A percentile compares a stretch with the other conserved stretches of the same genome.
These are phyloP conservation scores for Candida boidinii DNA, from an alignment of 805 yeast species.

Conservation along the genomic window DNA sequence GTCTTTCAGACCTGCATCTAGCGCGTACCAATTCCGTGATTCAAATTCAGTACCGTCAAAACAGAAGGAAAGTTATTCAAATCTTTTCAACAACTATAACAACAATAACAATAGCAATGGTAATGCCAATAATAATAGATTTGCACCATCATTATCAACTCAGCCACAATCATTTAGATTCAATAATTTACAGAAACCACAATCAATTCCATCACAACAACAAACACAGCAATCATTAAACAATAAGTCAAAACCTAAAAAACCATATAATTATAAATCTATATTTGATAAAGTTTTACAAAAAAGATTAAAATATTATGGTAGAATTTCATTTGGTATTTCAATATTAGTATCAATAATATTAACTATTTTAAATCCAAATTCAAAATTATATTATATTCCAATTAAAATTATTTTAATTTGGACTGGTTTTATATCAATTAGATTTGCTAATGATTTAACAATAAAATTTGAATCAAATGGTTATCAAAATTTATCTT, in stretches of 20 bases:
- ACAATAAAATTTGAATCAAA: constrained; percentile 18
- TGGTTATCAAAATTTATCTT: constrained; percentile 15
- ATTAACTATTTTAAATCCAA: constrained; percentile 14
- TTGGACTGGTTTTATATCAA: constrained; percentile 20
- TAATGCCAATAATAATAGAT: too few relatives aligned
- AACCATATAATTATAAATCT: constrained; percentile 14
- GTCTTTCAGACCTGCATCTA: too few relatives aligned
- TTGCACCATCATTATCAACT: too few relatives aligned
- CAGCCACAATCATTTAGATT: too few relatives aligned
- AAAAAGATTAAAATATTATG: constrained; percentile 20
- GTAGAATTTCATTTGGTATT: constrained; percentile 16
- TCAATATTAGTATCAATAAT: constrained; percentile 12
- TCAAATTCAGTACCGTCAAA: too few relatives aligned
- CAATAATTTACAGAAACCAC: too few relatives aligned
- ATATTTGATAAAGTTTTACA: constrained; percentile 15
- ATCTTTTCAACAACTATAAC: too few relatives aligned
- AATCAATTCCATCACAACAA: not conserved
- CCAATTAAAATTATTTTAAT: constrained; percentile 18
- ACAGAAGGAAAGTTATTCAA: too few relatives aligned
- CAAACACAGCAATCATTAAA: constrained; percentile 1
- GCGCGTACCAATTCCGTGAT: too few relatives aligned
- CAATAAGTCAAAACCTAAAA: constrained; percentile 5
- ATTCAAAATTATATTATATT: constrained; percentile 10
- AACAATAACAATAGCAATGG: too few relatives aligned
- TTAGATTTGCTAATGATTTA: constrained; percentile 20